Percentiles rank a stretch among this genome's conserved stretches.
These are phyloP conservation scores for Epithele typhae DNA, from an alignment of 768 basidiomycete genomes.

Conservation along the genomic window DNA sequence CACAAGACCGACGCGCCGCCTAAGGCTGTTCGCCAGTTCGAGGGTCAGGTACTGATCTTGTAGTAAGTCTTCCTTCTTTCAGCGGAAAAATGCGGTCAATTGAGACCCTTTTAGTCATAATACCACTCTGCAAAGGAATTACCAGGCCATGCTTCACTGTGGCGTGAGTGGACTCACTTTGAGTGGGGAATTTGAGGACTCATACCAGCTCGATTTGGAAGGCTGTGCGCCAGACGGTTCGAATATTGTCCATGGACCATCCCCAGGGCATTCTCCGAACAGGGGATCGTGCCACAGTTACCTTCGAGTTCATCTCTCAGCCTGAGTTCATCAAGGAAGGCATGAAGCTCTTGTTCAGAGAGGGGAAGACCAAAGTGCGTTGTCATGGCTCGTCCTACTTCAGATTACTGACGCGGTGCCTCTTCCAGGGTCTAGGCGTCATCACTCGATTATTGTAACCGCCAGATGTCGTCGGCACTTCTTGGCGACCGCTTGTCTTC, in stretches of 20 bases:
- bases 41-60: constrained; percentile 89
- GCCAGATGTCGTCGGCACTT: no score
- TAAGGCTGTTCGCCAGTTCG: constrained; percentile 77
- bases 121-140: constrained; percentile 88
- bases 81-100: background rate
- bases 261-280: constrained; percentile 87
- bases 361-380: constrained; percentile 90
- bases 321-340: constrained; percentile 92
- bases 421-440: constrained; percentile 65
- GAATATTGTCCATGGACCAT: constrained; percentile 87
- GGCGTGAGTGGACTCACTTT: constrained; percentile 47
- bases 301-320: constrained; percentile 90
- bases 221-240: constrained; percentile 90
- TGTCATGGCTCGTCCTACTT: background rate
- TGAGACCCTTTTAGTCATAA: constrained; percentile 56
- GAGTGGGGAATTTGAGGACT: background rate
- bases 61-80: constrained; percentile 55
- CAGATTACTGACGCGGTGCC: constrained; percentile 7
- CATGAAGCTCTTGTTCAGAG: constrained; percentile 89
- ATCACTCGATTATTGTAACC: constrained; percentile 60
- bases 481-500: background rate
- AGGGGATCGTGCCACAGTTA: constrained; percentile 91
- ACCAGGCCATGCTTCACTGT: constrained; percentile 95
- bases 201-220: constrained; percentile 26
- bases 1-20: constrained; percentile 76